phyloP scores from a whole-genome alignment of 768 basidiomycete genomes.

The Amylocystis lapponica region DNA sequence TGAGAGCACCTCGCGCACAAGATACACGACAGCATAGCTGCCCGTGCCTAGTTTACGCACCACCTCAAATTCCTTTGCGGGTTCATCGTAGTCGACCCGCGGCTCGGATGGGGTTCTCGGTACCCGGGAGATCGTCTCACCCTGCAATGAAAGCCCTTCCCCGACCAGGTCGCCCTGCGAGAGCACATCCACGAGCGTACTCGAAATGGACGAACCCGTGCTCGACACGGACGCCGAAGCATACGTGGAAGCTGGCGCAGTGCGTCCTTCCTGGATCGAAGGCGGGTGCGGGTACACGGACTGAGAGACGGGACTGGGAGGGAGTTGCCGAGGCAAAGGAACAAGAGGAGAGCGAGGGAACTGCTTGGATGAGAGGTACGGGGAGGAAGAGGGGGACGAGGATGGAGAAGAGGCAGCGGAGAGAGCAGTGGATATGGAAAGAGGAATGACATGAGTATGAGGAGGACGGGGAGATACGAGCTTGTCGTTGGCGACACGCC shows the following conservation, averaged over 20 bases:
- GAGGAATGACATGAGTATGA: constrained; percentile 25
- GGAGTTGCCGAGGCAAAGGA: constrained; percentile 17
- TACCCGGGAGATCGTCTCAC: constrained; percentile 58
- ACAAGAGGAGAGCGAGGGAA: constrained; percentile 18
- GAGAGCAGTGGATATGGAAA: constrained; percentile 24
- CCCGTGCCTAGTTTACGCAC: constrained; percentile 82
- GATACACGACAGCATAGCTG: constrained; percentile 91
- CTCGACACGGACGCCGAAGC: too few relatives aligned
- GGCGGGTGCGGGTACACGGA: constrained; percentile 14
- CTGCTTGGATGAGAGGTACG: constrained; percentile 19
- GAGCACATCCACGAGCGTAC: constrained; percentile 55
- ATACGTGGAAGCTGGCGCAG: too few relatives aligned
- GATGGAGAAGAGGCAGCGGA: constrained; percentile 24
- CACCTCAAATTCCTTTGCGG: constrained; percentile 74
- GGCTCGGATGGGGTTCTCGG: constrained; percentile 35
- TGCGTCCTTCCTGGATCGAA: too few relatives aligned
- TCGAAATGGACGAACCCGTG: constrained; percentile 28
- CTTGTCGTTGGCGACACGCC: constrained; percentile 16
- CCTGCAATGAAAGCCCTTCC: constrained; percentile 59
- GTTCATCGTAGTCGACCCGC: constrained; percentile 32
- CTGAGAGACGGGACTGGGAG: constrained; percentile 19
- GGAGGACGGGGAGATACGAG: constrained; percentile 14
- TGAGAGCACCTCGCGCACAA: constrained; percentile 66
- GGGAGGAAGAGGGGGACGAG: constrained; percentile 29
- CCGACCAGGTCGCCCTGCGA: constrained; percentile 70